Evolutionary conservation across 495 filamentous ascomycete species (phyloP), one percentile per base, ranked within the genome.

Genomic region (Aspergillus sparsus): DNA sequence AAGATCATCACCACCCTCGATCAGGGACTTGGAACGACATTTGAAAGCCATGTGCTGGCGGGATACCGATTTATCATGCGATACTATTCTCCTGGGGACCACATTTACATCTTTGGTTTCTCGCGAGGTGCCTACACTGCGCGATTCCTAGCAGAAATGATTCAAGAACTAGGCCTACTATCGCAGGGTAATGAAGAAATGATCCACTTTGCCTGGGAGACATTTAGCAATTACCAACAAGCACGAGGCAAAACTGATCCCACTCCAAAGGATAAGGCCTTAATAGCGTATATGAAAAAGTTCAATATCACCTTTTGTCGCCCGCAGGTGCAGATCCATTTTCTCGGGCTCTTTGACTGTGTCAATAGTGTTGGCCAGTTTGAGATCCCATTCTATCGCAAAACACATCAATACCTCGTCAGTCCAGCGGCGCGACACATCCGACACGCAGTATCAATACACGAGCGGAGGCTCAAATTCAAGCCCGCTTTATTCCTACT

Each of bases 1-100:
- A 31, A 15, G 1, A 10, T 55, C n/a, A 8, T 16, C 87, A 90
- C 60, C 27, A 32, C 42, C 27, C 18, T 53, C 37, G 89, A 92
- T 63, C 84, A 84, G 0, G 90, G 88, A 3, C 67, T 92, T 21
- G 90, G 89, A 6, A 83, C 85, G 0, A 88, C 87, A 0, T 93
- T 93, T 61, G 87, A 85, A 60, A 79, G 87, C 2, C 90, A 94
- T 73, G 89, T 90, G 18, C 81, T 93, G 45, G 89, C 82, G 5
- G 89, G 88, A 4, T 94, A 94, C 70, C 85, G 86, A 53, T 93
- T 93, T 68, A 76, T 93, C n/a, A 94, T 94, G 90, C 82, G 87
- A 16, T 89, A 87, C 68, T 92, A 93, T 27, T 27, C 21, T 27
- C 21, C 21, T 27, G 91, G 89, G 6, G 89, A 94, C 62, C 86